phyloP scores from a whole-genome alignment of 2,329 filamentous ascomycete species.

The Neoascochyta sp. region DNA sequence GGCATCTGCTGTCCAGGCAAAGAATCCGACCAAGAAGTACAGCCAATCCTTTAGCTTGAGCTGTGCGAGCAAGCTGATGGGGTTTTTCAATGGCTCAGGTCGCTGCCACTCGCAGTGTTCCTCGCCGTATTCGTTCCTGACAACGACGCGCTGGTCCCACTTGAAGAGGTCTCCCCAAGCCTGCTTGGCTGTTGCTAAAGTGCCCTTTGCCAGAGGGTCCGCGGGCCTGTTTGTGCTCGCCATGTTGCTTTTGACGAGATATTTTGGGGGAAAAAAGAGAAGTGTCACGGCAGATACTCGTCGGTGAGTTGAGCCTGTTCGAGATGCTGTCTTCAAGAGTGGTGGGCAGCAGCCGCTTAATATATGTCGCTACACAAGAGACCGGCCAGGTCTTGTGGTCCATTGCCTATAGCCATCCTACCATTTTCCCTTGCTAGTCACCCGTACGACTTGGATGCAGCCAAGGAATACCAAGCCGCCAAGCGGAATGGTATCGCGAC shows the following conservation, averaged over 20 bases:
- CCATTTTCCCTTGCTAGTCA: constrained; percentile 15
- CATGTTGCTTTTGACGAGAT: constrained; percentile 19
- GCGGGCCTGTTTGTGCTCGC: constrained; percentile 49
- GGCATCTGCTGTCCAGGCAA: constrained; percentile 75
- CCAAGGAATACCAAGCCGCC: constrained; percentile 34
- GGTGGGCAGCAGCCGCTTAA: constrained; percentile 10
- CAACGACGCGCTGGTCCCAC: constrained; percentile 70
- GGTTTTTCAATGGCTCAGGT: constrained; percentile 65
- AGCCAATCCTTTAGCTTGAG: constrained; percentile 66
- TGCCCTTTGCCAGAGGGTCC: constrained; percentile 64
- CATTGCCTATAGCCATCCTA: constrained; percentile 12
- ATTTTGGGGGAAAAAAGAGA: constrained; percentile 5
- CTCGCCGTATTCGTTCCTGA: constrained; percentile 63
- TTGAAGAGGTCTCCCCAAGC: constrained; percentile 62
- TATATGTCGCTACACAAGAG: constrained; percentile 19
- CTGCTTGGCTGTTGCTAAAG: constrained; percentile 62
- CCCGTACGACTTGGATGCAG: constrained; percentile 22
- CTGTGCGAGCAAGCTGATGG: constrained; percentile 63
- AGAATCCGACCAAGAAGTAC: constrained; percentile 69
- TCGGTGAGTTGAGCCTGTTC: constrained; percentile 15
- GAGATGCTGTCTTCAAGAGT: constrained; percentile 7
- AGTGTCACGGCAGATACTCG: constrained; percentile 5
- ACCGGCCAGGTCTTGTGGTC: constrained; percentile 5
- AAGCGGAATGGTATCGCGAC: constrained; percentile 18
- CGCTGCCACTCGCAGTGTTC: constrained; percentile 63